Evolutionary conservation across 169 alveolate genomes (phyloP), one percentile per base, ranked within the genome.

Genomic region (Plasmodium fragile): DNA sequence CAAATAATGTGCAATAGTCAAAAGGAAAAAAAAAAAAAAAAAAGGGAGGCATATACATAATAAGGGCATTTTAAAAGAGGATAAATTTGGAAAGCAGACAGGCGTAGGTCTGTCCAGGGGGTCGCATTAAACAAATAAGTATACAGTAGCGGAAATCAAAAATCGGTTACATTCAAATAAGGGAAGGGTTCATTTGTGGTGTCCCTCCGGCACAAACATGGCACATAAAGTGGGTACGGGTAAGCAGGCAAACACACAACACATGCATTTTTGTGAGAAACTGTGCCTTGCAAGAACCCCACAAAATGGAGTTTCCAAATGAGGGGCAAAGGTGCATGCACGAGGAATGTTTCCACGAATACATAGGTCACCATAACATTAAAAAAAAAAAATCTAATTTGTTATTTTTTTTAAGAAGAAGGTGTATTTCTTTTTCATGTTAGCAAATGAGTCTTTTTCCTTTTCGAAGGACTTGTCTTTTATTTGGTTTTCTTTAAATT

Each of bases 341-440:
- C n/a, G 30, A 65, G 36, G 30, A 65, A 65, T 49, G 59, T 49
- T 49, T 49, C 59, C 22, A 49, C 59, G 8, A 49, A 11, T 49
- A 45, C 59, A 49, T 49, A 13, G 5, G 3, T 49, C 59, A 49
- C 25, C 59, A 49, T 49, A 65, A 65, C 30, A 65, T 22, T 25
- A 65, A 65, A 65, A 65, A 65, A 65, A 65, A 59, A 65, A 28
- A n/a, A 1, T 7, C 75, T 83, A 84, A 84, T 84, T 89, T 65
- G 89, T 79, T 28, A 89, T 78, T 78, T 89, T 89, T 78, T 89
- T 89, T 78, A 89, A 78, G 71, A 89, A 89, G 49, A 89, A 89
- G n/a, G 87, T 78, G 70, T 89, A 89, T 78, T 79, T 89, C 49
- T 84, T 89, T 59, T 89, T 89, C 89, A 77, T 89, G 6, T 77